Evolutionary conservation across 441 rosid genomes (phyloP), one percentile per base, ranked within the genome.

Genomic region (Daphne laureola): DNA sequence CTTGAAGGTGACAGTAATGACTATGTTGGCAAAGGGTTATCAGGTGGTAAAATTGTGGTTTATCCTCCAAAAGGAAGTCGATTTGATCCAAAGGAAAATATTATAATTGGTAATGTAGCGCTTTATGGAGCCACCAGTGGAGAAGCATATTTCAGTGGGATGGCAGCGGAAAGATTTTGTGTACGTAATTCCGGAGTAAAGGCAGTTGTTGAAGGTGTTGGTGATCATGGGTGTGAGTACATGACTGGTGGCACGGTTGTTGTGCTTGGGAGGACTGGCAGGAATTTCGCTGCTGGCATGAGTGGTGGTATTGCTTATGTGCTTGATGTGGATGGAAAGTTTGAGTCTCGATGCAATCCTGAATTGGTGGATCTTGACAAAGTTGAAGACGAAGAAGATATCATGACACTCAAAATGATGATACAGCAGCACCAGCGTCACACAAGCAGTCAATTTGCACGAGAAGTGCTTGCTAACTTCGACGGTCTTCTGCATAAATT

Each of bases 221-320:
- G 99, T 58, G 99, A 95, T 71, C 99, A 95, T 71, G 99, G 99
- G 49, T 95, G 99, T 16, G 99, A 95, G 74, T 95, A 95, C 76
- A 95, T 95, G 99, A 95, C 99, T 13, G 99, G 99, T 43, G 99
- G 99, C 47, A 95, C 83, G 9, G 96, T 95, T 3, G 95, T 85
- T 52, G 95, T 95, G 51, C 97, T 95, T 25, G 99, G 99, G 14
- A 91, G 86, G 74, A 91, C 99, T 35, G 99, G 98, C 53, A 82
- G 98, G 73, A 95, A 95, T 72, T 95, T 95, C 64, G 99, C 99
- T 61, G 98, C 99, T 8, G 99, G 99, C 58, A 95, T 95, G 99
- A 95, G 99, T 72, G 99, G 99, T 27, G 99, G 99, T 63, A 48
- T 89, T 57, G 98, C 99, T 53, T 95, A 89, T 71, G 94, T 95